Percentiles rank a stretch among this genome's conserved stretches.
phyloP scores from a whole-genome alignment of 345 rosid species.

The Brassica juncea region DNA sequence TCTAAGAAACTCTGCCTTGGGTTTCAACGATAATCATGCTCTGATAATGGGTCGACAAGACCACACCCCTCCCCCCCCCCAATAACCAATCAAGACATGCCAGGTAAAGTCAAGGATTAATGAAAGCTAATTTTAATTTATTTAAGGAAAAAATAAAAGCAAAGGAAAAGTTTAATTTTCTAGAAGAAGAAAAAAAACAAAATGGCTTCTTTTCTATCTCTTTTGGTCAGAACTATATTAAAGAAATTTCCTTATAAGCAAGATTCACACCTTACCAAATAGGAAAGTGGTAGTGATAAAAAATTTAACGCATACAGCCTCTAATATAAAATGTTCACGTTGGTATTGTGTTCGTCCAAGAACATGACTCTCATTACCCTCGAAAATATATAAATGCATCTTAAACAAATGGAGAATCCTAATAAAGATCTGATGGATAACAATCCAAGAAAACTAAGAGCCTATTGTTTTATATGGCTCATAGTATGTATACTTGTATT shows the following conservation, averaged over 20 bases:
- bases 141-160: neutral
- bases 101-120: neutral
- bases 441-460: constrained; percentile 23
- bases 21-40: too few species aligned
- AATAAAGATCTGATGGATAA: constrained; percentile 32
- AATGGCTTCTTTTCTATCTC: neutral
- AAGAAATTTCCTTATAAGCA: constrained; percentile 25
- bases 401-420: constrained; percentile 18
- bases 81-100: neutral
- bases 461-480: constrained; percentile 28
- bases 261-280: constrained; percentile 28
- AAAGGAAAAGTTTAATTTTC: neutral
- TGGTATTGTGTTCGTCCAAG: constrained; percentile 30
- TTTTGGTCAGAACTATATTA: constrained; percentile 1
- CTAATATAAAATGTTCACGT: constrained; percentile 27
- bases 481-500: constrained; percentile 33
- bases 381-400: constrained; percentile 7
- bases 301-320: constrained; percentile 28
- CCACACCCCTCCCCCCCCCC: too few species aligned
- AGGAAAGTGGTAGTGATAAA: constrained; percentile 7
- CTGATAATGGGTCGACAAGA: too few species aligned
- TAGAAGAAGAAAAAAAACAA: neutral
- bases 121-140: neutral
- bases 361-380: constrained; percentile 35
- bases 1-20: too few species aligned